These are phyloP conservation scores for Chamaecyparis obtusa DNA, from an alignment of 75 land plant genomes.

Conservation along the genomic window DNA sequence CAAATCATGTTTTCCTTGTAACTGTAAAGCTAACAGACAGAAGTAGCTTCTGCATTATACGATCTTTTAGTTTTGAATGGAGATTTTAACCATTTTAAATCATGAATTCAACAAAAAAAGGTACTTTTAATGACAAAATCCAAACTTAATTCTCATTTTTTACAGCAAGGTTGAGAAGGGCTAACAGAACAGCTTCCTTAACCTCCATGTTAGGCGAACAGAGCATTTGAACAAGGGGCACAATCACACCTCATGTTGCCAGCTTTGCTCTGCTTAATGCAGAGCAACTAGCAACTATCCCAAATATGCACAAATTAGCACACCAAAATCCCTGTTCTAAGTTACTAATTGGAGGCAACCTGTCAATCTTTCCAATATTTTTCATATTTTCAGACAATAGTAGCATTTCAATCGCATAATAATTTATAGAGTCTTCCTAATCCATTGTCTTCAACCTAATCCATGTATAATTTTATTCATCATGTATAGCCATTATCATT, in stretches of 20 bases:
- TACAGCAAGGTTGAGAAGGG: constrained; percentile 80
- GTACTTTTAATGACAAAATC: neutral
- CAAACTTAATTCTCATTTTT: constrained; percentile 55
- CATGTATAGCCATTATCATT: too few species aligned
- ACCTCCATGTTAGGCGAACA: constrained; percentile 12
- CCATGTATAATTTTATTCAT: too few species aligned
- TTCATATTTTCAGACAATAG: too few species aligned
- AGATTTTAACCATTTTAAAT: neutral
- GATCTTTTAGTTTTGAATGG: neutral
- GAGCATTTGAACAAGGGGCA: constrained; percentile 66
- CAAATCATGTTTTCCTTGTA: neutral
- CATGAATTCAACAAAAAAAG: neutral
- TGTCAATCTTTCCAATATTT: too few species aligned
- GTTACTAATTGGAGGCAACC: too few species aligned
- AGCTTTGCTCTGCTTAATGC: constrained; percentile 42
- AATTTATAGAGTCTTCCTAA: too few species aligned
- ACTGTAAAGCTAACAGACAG: neutral
- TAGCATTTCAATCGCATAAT: too few species aligned
- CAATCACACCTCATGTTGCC: constrained; percentile 33
- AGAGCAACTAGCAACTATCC: too few species aligned
- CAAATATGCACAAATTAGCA: too few species aligned
- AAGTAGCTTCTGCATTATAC: too few species aligned
- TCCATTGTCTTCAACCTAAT: too few species aligned
- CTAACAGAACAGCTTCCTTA: constrained; percentile 61
- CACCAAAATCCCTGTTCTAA: too few species aligned